phyloP scores from a whole-genome alignment of 202 grass and related monocot genomes.

The Elaeis oleifera region DNA sequence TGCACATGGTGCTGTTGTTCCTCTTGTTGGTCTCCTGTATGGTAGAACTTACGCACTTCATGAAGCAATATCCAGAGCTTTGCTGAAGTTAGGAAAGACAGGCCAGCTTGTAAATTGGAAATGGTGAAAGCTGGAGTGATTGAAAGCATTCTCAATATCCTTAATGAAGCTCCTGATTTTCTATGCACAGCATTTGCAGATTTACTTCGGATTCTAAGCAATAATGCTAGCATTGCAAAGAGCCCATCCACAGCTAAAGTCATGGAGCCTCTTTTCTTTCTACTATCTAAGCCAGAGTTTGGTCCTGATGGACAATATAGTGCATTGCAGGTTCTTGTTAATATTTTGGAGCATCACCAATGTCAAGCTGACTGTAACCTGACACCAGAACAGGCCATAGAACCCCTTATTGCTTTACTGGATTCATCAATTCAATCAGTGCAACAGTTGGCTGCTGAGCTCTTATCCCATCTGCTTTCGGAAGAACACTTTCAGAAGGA shows the following conservation, averaged over 20 bases:
- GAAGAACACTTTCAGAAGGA: slow-evolving; percentile 95
- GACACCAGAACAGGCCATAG: slow-evolving; percentile 75
- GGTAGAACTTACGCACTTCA: slow-evolving; percentile 88
- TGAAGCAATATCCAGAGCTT: slow-evolving; percentile 80
- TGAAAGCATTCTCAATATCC: slow-evolving; percentile 90
- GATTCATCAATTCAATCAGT: slow-evolving; percentile 87
- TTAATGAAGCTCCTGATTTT: slow-evolving; percentile 97
- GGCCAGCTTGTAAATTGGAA: slow-evolving; percentile 97
- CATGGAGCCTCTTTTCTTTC: slow-evolving; percentile 85
- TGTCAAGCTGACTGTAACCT: slow-evolving; percentile 88
- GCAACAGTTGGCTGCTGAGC: slow-evolving; percentile 89
- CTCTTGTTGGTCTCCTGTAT: slow-evolving; percentile 96
- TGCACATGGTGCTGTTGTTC: slow-evolving; percentile 86
- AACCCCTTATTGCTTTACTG: slow-evolving; percentile 79
- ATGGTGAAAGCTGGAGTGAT: slow-evolving; percentile 97
- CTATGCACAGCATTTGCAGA: slow-evolving; percentile 84
- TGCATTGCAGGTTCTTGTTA: slow-evolving; percentile 92
- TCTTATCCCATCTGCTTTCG: slow-evolving; percentile 92
- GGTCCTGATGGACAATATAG: slow-evolving; percentile 95
- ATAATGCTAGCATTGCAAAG: slow-evolving; percentile 96
- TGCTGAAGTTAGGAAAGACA: slow-evolving; percentile 96
- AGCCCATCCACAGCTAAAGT: slow-evolving; percentile 96
- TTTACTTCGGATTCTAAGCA: slow-evolving; percentile 95
- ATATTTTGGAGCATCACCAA: slow-evolving; percentile 97
- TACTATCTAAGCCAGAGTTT: slow-evolving; percentile 84